Evolutionary conservation across 371 early-diverging fungal species (phyloP), one percentile per base, ranked within the genome.

Genomic region (Mortierella sp.): DNA sequence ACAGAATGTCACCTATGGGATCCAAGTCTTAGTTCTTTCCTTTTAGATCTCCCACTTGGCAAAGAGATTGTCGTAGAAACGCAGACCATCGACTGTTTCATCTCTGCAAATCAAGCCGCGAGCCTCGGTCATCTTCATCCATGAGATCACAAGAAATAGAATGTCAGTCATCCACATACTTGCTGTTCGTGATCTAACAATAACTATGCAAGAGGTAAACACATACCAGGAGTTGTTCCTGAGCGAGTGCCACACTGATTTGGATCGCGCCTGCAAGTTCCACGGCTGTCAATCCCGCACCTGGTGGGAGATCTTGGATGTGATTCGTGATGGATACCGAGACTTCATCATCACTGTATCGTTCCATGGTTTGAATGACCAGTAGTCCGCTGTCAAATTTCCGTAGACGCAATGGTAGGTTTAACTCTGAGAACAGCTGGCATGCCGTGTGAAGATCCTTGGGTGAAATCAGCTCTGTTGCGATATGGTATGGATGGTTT

Each of bases 61-160:
- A 59, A 88, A 83, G 29, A 88, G 49, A 66, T 96, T 96, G 48
- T 87, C 89, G 67, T 92, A 95, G 79, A 92, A 96, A 21, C 88
- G 80, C 39, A 95, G 63, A 0, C 95, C 95, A 63, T 91, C 88
- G 1, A 94, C 86, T 3, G 89, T 89, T 57, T 95, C 93, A 73
- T 96, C 96, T 48, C 95, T 85, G 71, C 96, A 96, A 17, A 95
- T 71, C 24, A 87, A 78, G 0, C 94, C 95, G 47, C 84, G 83
- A 21, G 79, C 83, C 79, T 95, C 96, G 8, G 93, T 83, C 73
- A 91, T 85, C 93, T 92, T 55, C 17, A 41, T 56, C 16, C 17
- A 54, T 41, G 44, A 45, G n/a, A 51, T 17, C 43, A 17, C 55
- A 51, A 34, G 28, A 29, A 37, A n/a, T 60, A 56, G 21, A 19